Base-by-base conservation (phyloP, 129 eudicot genomes). In the Tagetes patula region DNA sequence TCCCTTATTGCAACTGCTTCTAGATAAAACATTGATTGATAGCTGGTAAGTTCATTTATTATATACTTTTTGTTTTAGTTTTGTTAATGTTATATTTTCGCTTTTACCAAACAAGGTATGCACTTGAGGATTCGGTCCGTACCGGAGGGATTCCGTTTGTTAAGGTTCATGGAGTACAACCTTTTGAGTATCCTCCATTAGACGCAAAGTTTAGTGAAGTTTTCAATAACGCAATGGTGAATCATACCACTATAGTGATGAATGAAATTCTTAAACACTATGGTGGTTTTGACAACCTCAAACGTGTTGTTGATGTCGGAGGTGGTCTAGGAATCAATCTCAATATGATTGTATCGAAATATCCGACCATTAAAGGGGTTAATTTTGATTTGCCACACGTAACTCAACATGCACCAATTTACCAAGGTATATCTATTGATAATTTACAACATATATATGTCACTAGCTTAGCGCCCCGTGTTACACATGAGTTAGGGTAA, bases 301-400 rank as follows among this genome's bases (percentile, higher is more conserved):
- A 77, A 32, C 39, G 6, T 2, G 14, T 82, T 32, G 80, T 82
- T 0, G 86, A 82, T 73, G 80, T 82, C 0, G 86, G 86, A 33
- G 86, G 86, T 34, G 83, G 83, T 40, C 65, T 78, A 60, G 86
- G 86, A 37, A 49, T 63, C 47, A 68, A 73, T 56, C 77, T 82
- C 37, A 69, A 45, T 5, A 32, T 62, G 14, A 74, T 82, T 4
- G 59, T 73, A 32, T 67, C 71, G 0, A 78, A 82, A 38, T 47
- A 77, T 45, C 80, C 86, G 8, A 38, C 4, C 0, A 82, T 82
- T 48, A 43, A 52, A 6, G 86, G 83, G 5, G 73, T 78, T 60
- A 82, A 82, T 47, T 82, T 82, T 6, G 85, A 82, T 46, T 68
- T 82, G 64, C 82, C 82, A 12, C 83, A 78, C 72, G 87, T 83